A percentile compares a stretch with the other conserved stretches of the same genome.
phyloP scores from a whole-genome alignment of 768 basidiomycete species.

The Agrocybe praecox region DNA sequence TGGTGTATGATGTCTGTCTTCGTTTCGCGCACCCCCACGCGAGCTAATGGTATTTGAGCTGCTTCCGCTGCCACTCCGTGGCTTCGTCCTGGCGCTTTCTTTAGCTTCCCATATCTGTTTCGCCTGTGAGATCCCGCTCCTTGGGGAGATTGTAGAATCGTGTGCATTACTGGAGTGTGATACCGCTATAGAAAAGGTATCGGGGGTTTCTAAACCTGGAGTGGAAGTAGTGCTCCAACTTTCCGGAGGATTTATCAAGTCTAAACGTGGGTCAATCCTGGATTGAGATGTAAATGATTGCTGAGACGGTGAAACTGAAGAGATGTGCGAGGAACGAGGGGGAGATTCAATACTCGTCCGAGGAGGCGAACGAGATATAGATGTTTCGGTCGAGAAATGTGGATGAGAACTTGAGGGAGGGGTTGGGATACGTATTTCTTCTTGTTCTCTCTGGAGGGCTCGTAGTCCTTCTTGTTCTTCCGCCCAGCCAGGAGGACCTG shows the following conservation, averaged over 20 bases:
- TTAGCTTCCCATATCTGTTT: constrained; percentile 14
- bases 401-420: constrained; percentile 14
- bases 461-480: constrained; percentile 28
- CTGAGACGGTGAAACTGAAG: constrained; percentile 19
- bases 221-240: constrained; percentile 80
- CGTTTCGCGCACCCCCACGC: constrained; percentile 2
- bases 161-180: constrained; percentile 45
- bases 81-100: constrained; percentile 29
- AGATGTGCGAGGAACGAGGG: constrained; percentile 20
- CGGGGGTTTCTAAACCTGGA: constrained; percentile 49
- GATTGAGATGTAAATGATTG: constrained; percentile 13
- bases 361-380: constrained; percentile 22
- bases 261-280: neutral
- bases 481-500: constrained; percentile 70
- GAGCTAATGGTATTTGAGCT: constrained; percentile 20
- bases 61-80: constrained; percentile 22
- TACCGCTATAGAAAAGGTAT: constrained; percentile 55
- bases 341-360: constrained; percentile 15
- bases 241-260: constrained; percentile 44
- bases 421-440: constrained; percentile 13
- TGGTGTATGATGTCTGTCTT: constrained; percentile 8
- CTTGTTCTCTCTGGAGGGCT: constrained; percentile 23
- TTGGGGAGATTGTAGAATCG: constrained; percentile 17
- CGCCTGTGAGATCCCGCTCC: constrained; percentile 1
- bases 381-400: constrained; percentile 7